phyloP scores from a whole-genome alignment of 192 early-diverging fungal species.

The Piromyces finnis region DNA sequence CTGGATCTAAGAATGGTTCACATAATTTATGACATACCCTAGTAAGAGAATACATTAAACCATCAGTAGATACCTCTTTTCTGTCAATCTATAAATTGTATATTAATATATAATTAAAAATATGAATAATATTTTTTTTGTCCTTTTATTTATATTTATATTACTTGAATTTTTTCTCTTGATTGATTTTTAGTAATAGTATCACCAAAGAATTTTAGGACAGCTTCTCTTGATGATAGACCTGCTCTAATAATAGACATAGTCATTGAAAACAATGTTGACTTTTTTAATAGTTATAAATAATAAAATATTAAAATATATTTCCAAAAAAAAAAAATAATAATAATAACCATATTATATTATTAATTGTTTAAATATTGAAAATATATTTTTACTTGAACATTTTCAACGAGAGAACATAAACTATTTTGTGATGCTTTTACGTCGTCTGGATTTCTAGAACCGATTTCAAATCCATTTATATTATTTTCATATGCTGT shows the following conservation, averaged over 20 bases:
- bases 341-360: no score
- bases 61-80: slow-evolving; percentile 56
- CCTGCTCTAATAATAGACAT: slow-evolving; percentile 48
- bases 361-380: no score
- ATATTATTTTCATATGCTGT: slow-evolving; percentile 1
- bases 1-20: slow-evolving; percentile 73
- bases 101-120: no score
- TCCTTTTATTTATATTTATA: background rate
- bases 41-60: slow-evolving; percentile 65
- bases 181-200: slow-evolving; percentile 44
- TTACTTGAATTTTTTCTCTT: slow-evolving; percentile 55
- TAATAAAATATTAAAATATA: no score
- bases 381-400: slow-evolving; percentile 16
- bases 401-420: slow-evolving; percentile 6
- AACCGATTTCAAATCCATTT: slow-evolving; percentile 13
- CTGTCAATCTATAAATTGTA: slow-evolving; percentile 44
- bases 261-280: slow-evolving; percentile 11
- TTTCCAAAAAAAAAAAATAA: no score
- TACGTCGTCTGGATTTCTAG: slow-evolving; percentile 25
- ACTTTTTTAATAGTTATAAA: no score
- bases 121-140: no score
- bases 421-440: slow-evolving; percentile 12
- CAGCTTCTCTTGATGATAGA: slow-evolving; percentile 25
- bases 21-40: slow-evolving; percentile 44
- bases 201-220: slow-evolving; percentile 48